A percentile compares a stretch with the other conserved stretches of the same genome.
Conservation (phyloP, 2,329 filamentous ascomycete species). For the Didymella glomerata region DNA sequence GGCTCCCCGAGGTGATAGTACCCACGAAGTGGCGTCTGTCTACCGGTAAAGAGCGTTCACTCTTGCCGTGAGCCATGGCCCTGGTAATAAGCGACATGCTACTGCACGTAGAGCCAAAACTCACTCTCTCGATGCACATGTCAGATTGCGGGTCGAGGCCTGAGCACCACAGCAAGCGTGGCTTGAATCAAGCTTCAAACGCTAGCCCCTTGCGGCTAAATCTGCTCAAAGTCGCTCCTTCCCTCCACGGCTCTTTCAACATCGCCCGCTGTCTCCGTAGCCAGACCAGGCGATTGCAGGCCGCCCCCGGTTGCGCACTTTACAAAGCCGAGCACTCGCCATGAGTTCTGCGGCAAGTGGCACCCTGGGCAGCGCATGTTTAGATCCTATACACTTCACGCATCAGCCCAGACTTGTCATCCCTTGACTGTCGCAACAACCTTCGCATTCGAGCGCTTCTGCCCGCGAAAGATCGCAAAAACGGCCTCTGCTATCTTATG, state of each 20-base stretch:
- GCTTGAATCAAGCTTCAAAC: slow-evolving; percentile 27
- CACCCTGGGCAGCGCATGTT: slow-evolving; percentile 3
- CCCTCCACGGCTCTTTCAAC: slow-evolving; percentile 25
- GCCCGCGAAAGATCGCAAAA: slow-evolving; percentile 25
- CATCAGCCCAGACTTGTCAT: slow-evolving; percentile 43
- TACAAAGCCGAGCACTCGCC: slow-evolving; percentile 20
- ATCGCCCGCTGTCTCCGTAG: slow-evolving; percentile 17
- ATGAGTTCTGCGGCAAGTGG: slow-evolving; percentile 18
- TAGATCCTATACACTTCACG: slow-evolving; percentile 38
- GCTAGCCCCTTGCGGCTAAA: slow-evolving; percentile 37
- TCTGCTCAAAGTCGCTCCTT: slow-evolving; percentile 43
- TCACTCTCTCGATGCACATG: slow-evolving; percentile 23
- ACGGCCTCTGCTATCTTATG: slow-evolving; percentile 25
- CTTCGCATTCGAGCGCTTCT: slow-evolving; percentile 37
- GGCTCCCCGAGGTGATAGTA: slow-evolving; percentile 2
- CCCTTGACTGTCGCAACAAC: slow-evolving; percentile 47
- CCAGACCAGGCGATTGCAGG: slow-evolving; percentile 19
- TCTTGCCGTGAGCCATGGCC: slow-evolving; percentile 24
- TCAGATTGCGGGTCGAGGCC: slow-evolving; percentile 21
- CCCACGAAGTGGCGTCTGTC: slow-evolving; percentile 11
- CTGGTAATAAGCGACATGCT: slow-evolving; percentile 24
- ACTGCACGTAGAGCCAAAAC: slow-evolving; percentile 21
- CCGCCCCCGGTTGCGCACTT: slow-evolving; percentile 13
- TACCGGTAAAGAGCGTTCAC: slow-evolving; percentile 10
- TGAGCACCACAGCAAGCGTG: slow-evolving; percentile 21